Base-by-base conservation (phyloP, 768 basidiomycete genomes). In the Trametes gibbosa region DNA sequence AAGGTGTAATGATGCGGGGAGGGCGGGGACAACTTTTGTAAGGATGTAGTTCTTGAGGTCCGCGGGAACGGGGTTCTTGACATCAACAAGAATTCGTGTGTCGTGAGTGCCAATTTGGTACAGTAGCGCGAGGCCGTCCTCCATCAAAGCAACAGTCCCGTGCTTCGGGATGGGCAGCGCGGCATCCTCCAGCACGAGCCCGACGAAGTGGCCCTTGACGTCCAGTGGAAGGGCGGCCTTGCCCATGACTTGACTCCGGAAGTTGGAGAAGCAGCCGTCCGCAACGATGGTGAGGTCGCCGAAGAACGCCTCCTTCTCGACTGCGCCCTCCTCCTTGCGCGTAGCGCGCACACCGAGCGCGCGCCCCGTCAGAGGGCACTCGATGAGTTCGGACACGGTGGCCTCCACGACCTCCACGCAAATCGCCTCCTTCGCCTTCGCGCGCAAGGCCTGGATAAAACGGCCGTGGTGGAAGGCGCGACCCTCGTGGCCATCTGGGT, bases 221-320 rank as follows among this genome's bases (percentile, higher is more conserved):
- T 74, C 69, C 1, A 86, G 77, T 67, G 84, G 85, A 46, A 52
- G 47, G 27, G 75, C 74, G 17, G 77, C 70, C 40, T 70, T 66
- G 53, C 83, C 83, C 79, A 87, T 80, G n/a, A 93, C 84, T 1
- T 76, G 60, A 12, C 73, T 78, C 50, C 96, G 81, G 78, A 99
- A 95, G 68, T 95, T 97, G 4, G 92, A 95, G 74, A 92, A 92
- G 72, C 93, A 97, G 0, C 96, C 96, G 70, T 99, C 96, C 4
- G 95, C 94, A 58, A 98, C 75, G 69, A 98, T 75, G 45, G 93
- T 90, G 50, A 99, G 72, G 63, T 89, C 85, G 0, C 91, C 94
- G 58, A 77, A 80, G 66, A 86, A 86, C 0, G 79, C 68, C 59
- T 85, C 79, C 65, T 83, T 81, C 61, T 77, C 69, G 29, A 52